Evolutionary conservation across 2,329 filamentous ascomycete species (phyloP), one percentile per base, ranked within the genome.

Genomic region (Parastagonospora nodorum): DNA sequence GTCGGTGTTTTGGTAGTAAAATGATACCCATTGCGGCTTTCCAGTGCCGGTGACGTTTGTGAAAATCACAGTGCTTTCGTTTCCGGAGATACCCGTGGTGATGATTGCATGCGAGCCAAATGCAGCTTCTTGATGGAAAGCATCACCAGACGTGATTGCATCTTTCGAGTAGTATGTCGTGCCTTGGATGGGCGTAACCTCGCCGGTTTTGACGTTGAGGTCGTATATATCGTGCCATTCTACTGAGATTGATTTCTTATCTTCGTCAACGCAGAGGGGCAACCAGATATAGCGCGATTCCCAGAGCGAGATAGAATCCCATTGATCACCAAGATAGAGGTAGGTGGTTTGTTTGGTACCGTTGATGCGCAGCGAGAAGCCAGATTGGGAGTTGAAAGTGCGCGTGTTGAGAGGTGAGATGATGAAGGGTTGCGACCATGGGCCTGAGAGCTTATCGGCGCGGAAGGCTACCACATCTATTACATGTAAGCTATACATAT

Each of bases 1-100:
- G 42, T 85, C 83, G 2, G 75, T 84, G 65, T 85, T 83, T 53
- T 84, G 80, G 57, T 83, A 83, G 64, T 83, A 80, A 64, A 84
- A 84, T 0, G 80, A 82, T 1, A 84, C 76, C 81, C 81, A 84
- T 62, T 84, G 82, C 1, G 78, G 76, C 49, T 78, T 77, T 2
- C 80, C 81, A 0, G 72, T 69, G 8, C 81, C 81, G 58, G 80
- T 68, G 35, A 84, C 74, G 5, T 72, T 70, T 4, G 74, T 66
- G 60, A 84, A 83, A 0, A 77, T 81, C 9, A 82, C 76, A 0
- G 77, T 83, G 65, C 79, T 82, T 51, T 80, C 78, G 50, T 83
- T 84, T 10, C 80, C 81, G 48, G 78, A 77, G 48, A 84, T 83
- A 2, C 80, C 79, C 0, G 81, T 82, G 1, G 77, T 62, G 48